Conservation (phyloP, 2,329 filamentous ascomycete genomes). For the Hypoxylon sp. region DNA sequence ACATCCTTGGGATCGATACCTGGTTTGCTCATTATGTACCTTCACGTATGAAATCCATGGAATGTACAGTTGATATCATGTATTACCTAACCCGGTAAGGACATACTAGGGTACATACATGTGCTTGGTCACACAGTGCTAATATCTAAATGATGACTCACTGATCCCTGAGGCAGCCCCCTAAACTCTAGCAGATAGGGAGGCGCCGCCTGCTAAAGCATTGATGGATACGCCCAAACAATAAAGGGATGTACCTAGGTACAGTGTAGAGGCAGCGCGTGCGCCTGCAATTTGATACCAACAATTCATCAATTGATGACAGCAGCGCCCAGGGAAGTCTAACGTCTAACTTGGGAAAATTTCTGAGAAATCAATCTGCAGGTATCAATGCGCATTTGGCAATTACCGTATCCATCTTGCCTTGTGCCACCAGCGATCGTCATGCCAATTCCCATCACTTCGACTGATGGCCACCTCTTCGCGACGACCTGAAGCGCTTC, state of each 20-base stretch:
- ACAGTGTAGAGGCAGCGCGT: conserved; percentile 14
- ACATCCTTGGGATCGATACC: no score
- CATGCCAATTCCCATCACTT: conserved; percentile 27
- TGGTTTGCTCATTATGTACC: no score
- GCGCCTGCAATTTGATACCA: conserved; percentile 26
- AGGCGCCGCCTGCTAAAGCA: not conserved
- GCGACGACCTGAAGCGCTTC: conserved; percentile 51
- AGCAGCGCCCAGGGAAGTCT: conserved; percentile 31
- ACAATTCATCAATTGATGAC: conserved; percentile 44
- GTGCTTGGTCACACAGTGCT: conserved; percentile 18
- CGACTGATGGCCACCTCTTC: conserved; percentile 50
- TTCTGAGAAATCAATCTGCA: conserved; percentile 11
- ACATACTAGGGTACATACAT: conserved; percentile 3
- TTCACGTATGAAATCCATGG: no score
- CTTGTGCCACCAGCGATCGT: conserved; percentile 32
- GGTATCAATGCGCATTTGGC: conserved; percentile 37
- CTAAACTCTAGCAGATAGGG: conserved; percentile 8
- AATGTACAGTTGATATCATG: not conserved
- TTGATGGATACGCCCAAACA: not conserved
- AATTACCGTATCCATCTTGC: conserved; percentile 32
- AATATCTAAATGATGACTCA: conserved; percentile 8
- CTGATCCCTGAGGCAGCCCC: conserved; percentile 1
- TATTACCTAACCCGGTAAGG: not conserved
- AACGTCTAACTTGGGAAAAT: conserved; percentile 21
- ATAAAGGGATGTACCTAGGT: conserved; percentile 10